Evolutionary conservation across 139 green algal genomes (phyloP), one percentile per base, ranked within the genome.

Genomic region (Tetradesmus lagerheimii): DNA sequence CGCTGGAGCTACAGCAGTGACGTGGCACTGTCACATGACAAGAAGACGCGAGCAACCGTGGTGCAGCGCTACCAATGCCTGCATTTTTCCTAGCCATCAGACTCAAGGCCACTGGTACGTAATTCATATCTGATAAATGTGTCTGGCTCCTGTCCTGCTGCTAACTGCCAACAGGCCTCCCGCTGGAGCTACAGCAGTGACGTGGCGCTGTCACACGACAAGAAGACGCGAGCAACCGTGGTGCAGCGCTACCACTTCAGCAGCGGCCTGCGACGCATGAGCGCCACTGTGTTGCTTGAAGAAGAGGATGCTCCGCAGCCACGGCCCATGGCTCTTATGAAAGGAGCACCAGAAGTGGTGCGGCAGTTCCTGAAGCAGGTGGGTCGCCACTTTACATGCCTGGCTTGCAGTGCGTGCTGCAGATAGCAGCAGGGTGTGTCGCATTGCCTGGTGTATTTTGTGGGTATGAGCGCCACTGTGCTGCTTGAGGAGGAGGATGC

Each of bases 221-320:
- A 82, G 50, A 92, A 93, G 37, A 93, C 89, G 3, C 88, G 77
- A 6, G 83, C 89, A 29, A 93, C 92, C 11, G 96, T 99, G 47
- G 57, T 97, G 71, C 94, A 96, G 81, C 94, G 98, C 88, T 95
- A 96, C 93, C 96, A 99, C 93, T 99, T 99, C 95, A 96, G 91
- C 64, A 97, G 95, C 25, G 92, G 94, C 34, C 95, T 99, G 27
- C 98, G 98, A 92, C 96, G 98, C 91, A 99, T 99, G 98, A 89
- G 94, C 16, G 94, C 93, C 1, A 77, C 99, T 1, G 94, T 97
- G 27, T 85, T 89, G n/a, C 82, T 96, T 2, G 92, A 92, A 89
- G 90, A 92, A 18, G 81, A 87, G 20, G 53, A 87, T 47, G 18
- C 86, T 14, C 34, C 27, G 27, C 84, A 75, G 20, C 85, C 81